These are phyloP conservation scores for Phytophthora sp. DNA, from an alignment of 352 stramenopile species.

Conservation along the genomic window DNA sequence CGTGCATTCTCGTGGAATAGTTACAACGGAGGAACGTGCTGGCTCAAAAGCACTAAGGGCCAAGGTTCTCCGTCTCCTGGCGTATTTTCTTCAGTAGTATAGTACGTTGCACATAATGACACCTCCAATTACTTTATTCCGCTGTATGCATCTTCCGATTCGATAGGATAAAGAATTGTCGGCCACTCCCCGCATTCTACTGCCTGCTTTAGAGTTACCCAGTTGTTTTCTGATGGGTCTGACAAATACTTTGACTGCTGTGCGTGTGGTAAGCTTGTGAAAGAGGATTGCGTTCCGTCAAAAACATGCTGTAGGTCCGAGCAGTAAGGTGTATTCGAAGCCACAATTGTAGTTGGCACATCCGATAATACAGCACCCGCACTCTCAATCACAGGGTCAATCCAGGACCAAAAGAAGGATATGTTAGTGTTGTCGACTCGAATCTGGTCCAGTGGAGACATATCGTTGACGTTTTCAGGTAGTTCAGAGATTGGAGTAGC, in stretches of 20 bases:
- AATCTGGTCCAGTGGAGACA: conserved; percentile 16
- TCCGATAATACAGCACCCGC: conserved; percentile 9
- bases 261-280: conserved; percentile 1
- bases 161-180: conserved; percentile 21
- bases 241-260: conserved; percentile 8
- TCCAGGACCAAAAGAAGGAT: conserved; percentile 30
- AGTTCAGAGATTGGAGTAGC: conserved; percentile 13
- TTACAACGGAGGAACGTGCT: conserved; percentile 53
- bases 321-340: conserved; percentile 26
- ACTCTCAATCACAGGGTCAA: conserved; percentile 22
- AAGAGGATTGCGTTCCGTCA: not conserved
- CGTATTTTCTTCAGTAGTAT: conserved; percentile 23
- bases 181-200: conserved; percentile 10
- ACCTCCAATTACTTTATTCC: no score
- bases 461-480: conserved; percentile 14
- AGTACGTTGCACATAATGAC: no score
- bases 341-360: conserved; percentile 16
- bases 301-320: conserved; percentile 14
- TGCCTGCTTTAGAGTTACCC: conserved; percentile 6
- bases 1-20: conserved; percentile 49
- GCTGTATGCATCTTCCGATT: conserved; percentile 13
- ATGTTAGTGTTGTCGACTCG: conserved; percentile 27
- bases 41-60: conserved; percentile 54
- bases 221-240: not conserved
- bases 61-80: conserved; percentile 15